A percentile compares a stretch with the other conserved stretches of the same genome.
These are phyloP conservation scores for Acanthamoeba comandoni DNA, from an alignment of 208 protist species.

Conservation along the genomic window DNA sequence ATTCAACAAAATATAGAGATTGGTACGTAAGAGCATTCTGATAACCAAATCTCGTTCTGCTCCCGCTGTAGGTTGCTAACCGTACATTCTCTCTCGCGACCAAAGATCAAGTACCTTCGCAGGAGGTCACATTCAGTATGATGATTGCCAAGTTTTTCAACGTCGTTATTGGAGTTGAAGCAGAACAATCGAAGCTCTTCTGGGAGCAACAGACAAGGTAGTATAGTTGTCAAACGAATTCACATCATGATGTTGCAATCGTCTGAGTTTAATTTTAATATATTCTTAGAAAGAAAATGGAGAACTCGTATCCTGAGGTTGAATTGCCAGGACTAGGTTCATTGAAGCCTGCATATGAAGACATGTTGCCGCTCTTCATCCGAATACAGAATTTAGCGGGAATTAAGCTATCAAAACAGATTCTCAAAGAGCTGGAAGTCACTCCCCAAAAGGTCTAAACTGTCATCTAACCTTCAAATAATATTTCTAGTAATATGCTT, in stretches of 20 bases:
- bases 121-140: slow-evolving; percentile 51
- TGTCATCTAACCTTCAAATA: no score
- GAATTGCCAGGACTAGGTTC: neutral
- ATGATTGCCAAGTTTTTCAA: slow-evolving; percentile 67
- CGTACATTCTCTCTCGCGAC: neutral
- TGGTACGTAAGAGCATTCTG: neutral
- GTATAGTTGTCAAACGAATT: neutral
- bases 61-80: neutral
- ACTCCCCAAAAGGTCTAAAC: slow-evolving; percentile 28
- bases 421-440: slow-evolving; percentile 67
- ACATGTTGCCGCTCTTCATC: slow-evolving; percentile 55
- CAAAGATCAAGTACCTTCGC: slow-evolving; percentile 12
- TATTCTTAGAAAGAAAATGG: slow-evolving; percentile 14
- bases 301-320: neutral
- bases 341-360: neutral
- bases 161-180: slow-evolving; percentile 67
- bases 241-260: neutral
- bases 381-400: slow-evolving; percentile 64
- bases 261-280: neutral
- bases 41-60: slow-evolving; percentile 12
- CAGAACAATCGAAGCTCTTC: slow-evolving; percentile 32
- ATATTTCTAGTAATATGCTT: no score
- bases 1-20: slow-evolving; percentile 28
- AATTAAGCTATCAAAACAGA: slow-evolving; percentile 66
- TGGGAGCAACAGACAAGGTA: slow-evolving; percentile 56